Conservation (phyloP, 768 basidiomycete genomes). For the Russula olivacea region DNA sequence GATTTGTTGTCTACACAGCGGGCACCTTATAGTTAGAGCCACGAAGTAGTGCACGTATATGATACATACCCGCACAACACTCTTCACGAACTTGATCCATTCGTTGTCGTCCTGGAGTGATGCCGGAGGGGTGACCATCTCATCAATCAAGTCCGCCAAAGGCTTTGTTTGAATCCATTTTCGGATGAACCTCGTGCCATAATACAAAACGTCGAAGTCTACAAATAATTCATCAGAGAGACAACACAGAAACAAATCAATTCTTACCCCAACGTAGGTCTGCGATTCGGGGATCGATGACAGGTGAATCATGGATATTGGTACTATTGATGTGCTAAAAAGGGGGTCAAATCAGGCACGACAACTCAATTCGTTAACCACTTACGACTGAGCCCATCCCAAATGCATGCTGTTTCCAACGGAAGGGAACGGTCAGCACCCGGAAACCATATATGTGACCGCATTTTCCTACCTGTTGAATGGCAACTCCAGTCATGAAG, state of each 20-base stretch:
- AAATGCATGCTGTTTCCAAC: slow-evolving; percentile 16
- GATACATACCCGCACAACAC: slow-evolving; percentile 16
- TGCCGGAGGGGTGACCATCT: slow-evolving; percentile 17
- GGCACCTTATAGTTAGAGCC: background rate
- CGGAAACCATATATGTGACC: background rate
- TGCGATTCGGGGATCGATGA: slow-evolving; percentile 20
- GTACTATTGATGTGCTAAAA: slow-evolving; percentile 23
- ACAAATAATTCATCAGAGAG: background rate
- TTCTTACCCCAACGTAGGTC: slow-evolving; percentile 21
- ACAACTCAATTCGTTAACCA: background rate
- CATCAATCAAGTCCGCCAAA: slow-evolving; percentile 10
- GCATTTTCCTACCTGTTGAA: slow-evolving; percentile 17
- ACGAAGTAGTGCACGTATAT: background rate
- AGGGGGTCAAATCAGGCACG: background rate
- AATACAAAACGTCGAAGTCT: slow-evolving; percentile 22
- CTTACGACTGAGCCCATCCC: slow-evolving; percentile 21
- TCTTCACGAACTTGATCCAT: slow-evolving; percentile 20
- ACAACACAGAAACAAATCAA: background rate
- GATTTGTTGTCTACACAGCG: slow-evolving; percentile 20
- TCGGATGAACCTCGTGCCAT: slow-evolving; percentile 19
- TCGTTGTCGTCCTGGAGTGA: slow-evolving; percentile 12
- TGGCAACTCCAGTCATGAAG: slow-evolving; percentile 22
- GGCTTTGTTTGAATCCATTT: slow-evolving; percentile 22
- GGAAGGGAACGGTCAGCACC: background rate
- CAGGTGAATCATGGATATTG: slow-evolving; percentile 7